A percentile compares a stretch with the other conserved stretches of the same genome.
phyloP scores from a whole-genome alignment of 805 yeast species.

The Candida pseudofarinosa region DNA sequence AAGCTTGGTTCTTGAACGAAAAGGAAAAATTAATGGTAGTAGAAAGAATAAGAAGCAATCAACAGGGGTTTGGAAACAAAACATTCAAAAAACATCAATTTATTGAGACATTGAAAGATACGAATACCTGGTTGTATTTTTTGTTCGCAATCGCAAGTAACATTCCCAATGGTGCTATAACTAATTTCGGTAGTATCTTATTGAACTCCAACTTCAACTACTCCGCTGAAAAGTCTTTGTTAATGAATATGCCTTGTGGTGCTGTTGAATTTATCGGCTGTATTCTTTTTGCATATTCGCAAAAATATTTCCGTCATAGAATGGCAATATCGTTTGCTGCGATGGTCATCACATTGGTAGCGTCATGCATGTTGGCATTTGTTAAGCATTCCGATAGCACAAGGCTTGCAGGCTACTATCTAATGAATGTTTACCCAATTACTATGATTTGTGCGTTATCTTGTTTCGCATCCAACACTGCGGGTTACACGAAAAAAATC shows the following conservation, averaged over 20 bases:
- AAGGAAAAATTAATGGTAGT: conserved; percentile 35
- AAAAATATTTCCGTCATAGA: conserved; percentile 11
- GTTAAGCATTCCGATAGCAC: conserved; percentile 16
- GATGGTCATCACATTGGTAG: conserved; percentile 15
- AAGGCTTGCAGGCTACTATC: conserved; percentile 27
- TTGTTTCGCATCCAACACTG: conserved; percentile 20
- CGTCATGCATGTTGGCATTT: conserved; percentile 30
- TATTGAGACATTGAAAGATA: conserved; percentile 31
- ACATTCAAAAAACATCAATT: conserved; percentile 35
- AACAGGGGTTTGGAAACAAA: conserved; percentile 42
- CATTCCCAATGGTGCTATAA: conserved; percentile 36
- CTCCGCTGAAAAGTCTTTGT: conserved; percentile 16
- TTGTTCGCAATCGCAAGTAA: conserved; percentile 20
- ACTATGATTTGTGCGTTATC: conserved; percentile 17
- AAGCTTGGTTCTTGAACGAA: conserved; percentile 40
- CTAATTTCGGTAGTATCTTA: conserved; percentile 32
- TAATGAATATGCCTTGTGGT: conserved; percentile 37
- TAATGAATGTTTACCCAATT: conserved; percentile 26
- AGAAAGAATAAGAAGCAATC: conserved; percentile 26
- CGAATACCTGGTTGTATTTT: conserved; percentile 33
- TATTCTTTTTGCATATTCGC: conserved; percentile 12
- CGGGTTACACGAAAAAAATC: conserved; percentile 25
- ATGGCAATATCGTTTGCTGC: conserved; percentile 26
- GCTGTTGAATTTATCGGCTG: conserved; percentile 29
- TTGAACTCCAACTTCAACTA: conserved; percentile 18